These are phyloP conservation scores for Monosporozyma aquatica DNA, from an alignment of 805 yeast genomes.

Conservation along the genomic window DNA sequence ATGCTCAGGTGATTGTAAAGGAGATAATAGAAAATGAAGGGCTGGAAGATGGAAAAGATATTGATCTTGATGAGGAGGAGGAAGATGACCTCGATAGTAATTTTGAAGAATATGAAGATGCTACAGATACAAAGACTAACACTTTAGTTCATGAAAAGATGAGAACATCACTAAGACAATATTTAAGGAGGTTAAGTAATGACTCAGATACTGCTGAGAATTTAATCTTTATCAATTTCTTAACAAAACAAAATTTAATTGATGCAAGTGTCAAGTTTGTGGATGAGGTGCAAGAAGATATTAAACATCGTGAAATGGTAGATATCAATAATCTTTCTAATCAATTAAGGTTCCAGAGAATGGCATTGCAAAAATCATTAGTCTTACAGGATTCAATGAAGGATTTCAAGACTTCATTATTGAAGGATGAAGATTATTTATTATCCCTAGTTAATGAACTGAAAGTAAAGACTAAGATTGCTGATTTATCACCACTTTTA, in stretches of 20 bases:
- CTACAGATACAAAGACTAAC: constrained; percentile 13
- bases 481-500: constrained; percentile 57
- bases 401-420: constrained; percentile 46
- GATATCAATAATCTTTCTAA: constrained; percentile 54
- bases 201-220: constrained; percentile 50
- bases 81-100: constrained; percentile 10
- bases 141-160: constrained; percentile 62
- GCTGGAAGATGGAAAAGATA: constrained; percentile 3
- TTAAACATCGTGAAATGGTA: constrained; percentile 45
- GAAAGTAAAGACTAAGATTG: constrained; percentile 41
- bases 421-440: constrained; percentile 47
- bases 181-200: constrained; percentile 44
- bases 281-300: constrained; percentile 35
- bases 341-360: constrained; percentile 64
- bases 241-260: constrained; percentile 31
- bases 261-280: constrained; percentile 20
- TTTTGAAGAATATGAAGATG: constrained; percentile 21
- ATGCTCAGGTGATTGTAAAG: constrained; percentile 4
- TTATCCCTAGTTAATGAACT: constrained; percentile 57
- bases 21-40: constrained; percentile 5
- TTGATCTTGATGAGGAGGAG: constrained; percentile 3
- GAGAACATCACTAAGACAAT: constrained; percentile 70
- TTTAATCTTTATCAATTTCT: constrained; percentile 43
- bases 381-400: constrained; percentile 49
- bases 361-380: constrained; percentile 50